These are phyloP conservation scores for Centrapalus pauciflorus DNA, from an alignment of 129 eudicot species.

Conservation along the genomic window DNA sequence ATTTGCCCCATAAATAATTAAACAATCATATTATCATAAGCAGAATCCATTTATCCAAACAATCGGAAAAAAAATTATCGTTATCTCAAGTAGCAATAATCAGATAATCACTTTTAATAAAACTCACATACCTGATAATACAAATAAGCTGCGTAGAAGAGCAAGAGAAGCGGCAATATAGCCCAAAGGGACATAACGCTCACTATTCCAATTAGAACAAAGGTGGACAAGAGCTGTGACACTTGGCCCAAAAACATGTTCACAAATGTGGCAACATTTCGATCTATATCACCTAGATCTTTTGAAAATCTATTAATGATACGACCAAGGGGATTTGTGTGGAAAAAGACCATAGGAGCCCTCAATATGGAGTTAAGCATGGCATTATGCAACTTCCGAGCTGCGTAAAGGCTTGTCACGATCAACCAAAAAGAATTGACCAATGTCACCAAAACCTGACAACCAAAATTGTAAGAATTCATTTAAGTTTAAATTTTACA, in stretches of 20 bases:
- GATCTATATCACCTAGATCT: constrained; percentile 94
- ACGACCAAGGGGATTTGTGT: constrained; percentile 92
- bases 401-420: constrained; percentile 80
- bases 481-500: constrained; percentile 2
- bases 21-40: too few species aligned
- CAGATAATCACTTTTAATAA: neutral
- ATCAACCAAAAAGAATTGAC: constrained; percentile 91
- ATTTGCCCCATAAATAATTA: too few species aligned
- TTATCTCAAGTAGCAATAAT: too few species aligned
- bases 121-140: constrained; percentile 71
- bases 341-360: constrained; percentile 98
- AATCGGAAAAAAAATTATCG: too few species aligned
- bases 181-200: constrained; percentile 96
- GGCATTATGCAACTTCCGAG: constrained; percentile 70
- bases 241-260: constrained; percentile 77
- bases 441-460: constrained; percentile 79
- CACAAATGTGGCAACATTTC: constrained; percentile 64
- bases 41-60: too few species aligned
- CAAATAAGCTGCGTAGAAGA: constrained; percentile 87
- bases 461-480: constrained; percentile 10
- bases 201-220: constrained; percentile 78
- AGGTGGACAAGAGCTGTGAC: constrained; percentile 79
- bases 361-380: constrained; percentile 72
- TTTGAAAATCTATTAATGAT: constrained; percentile 85
- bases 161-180: constrained; percentile 82